A percentile compares a stretch with the other conserved stretches of the same genome.
Conservation (phyloP, 2,329 filamentous ascomycete species). For the Botrytis porri region DNA sequence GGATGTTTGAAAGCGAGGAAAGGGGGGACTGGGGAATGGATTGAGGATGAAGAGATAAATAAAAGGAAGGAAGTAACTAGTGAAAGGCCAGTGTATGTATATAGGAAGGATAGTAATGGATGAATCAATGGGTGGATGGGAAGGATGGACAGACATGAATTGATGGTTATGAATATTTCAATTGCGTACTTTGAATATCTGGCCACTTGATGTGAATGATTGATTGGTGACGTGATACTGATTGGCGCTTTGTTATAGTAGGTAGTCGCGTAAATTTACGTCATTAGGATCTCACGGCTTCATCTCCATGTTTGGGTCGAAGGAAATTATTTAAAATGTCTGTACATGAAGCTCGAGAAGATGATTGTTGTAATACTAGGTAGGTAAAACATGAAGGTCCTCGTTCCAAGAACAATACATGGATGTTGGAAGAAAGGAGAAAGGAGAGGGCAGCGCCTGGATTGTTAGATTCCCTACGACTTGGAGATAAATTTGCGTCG, state of each 20-base stretch:
- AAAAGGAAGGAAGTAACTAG: neutral
- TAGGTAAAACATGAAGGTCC: neutral
- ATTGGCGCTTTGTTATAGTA: neutral
- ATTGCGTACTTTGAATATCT: neutral
- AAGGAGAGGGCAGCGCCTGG: too few species aligned
- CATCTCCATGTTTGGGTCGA: neutral
- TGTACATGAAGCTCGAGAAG: neutral
- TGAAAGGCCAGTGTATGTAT: neutral
- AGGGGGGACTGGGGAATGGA: neutral
- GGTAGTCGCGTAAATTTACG: neutral
- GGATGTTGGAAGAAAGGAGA: too few species aligned
- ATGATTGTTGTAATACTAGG: neutral
- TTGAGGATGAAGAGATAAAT: neutral
- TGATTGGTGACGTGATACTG: neutral
- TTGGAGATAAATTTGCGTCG: too few species aligned
- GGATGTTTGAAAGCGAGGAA: neutral
- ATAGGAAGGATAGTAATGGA: conserved; percentile 14
- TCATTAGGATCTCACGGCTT: neutral
- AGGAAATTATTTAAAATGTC: neutral
- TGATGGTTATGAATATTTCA: conserved; percentile 10
- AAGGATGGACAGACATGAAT: neutral
- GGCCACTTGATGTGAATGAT: neutral
- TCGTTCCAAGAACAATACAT: neutral
- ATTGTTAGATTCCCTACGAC: too few species aligned
- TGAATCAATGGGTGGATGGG: neutral